These are phyloP conservation scores for Candolleomyces aberdarensis DNA, from an alignment of 768 basidiomycete genomes.

Conservation along the genomic window DNA sequence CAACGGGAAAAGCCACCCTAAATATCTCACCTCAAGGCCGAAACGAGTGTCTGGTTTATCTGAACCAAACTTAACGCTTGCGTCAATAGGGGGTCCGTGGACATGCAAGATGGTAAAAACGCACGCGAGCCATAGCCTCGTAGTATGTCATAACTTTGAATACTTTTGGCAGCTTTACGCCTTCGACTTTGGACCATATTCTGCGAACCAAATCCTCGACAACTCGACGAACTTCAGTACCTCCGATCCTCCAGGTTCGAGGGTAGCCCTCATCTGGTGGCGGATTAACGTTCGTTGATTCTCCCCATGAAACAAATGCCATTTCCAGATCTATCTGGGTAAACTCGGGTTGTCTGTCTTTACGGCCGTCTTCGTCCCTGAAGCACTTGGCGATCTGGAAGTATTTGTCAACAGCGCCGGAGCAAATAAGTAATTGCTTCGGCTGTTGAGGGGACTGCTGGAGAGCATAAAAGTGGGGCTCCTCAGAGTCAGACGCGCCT, in stretches of 20 bases:
- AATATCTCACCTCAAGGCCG: slow-evolving; percentile 65
- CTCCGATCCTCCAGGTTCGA: slow-evolving; percentile 81
- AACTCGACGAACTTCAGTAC: slow-evolving; percentile 72
- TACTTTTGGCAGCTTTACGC: slow-evolving; percentile 50
- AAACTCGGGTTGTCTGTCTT: slow-evolving; percentile 95
- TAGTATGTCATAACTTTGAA: slow-evolving; percentile 87
- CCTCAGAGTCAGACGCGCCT: slow-evolving; percentile 21
- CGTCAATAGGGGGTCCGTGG: slow-evolving; percentile 13
- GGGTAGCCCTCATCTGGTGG: slow-evolving; percentile 11
- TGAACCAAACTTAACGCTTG: slow-evolving; percentile 68
- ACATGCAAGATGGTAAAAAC: slow-evolving; percentile 23
- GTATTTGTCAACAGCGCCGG: slow-evolving; percentile 86
- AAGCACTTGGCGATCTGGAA: slow-evolving; percentile 94
- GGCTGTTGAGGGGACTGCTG: slow-evolving; percentile 96
- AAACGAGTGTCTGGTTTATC: slow-evolving; percentile 95
- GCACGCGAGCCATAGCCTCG: slow-evolving; percentile 86
- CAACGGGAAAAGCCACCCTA: slow-evolving; percentile 9
- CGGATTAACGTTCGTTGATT: slow-evolving; percentile 13
- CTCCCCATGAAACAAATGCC: slow-evolving; percentile 88
- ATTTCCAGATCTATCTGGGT: slow-evolving; percentile 97
- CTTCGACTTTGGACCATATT: slow-evolving; percentile 75
- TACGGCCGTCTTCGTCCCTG: slow-evolving; percentile 92
- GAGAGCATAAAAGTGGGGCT: slow-evolving; percentile 76
- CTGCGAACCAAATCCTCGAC: slow-evolving; percentile 71
- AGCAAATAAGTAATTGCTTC: slow-evolving; percentile 89